phyloP scores from a whole-genome alignment of 768 basidiomycete species.

The Solioccasus polychromus region DNA sequence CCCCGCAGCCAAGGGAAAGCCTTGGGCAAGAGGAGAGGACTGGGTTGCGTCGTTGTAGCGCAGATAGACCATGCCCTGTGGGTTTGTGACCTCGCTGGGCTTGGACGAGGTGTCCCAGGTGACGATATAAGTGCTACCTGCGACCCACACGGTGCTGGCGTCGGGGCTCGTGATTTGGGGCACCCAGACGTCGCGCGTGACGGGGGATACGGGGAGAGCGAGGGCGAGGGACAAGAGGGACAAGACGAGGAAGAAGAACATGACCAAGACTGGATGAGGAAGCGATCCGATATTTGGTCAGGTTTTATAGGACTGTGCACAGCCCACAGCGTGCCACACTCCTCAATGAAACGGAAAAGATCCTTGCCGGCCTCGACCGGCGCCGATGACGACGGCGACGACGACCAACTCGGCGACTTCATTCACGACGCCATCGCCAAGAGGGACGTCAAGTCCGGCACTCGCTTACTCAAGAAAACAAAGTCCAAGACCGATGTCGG shows the following conservation, averaged over 20 bases:
- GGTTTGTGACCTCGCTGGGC: constrained; percentile 49
- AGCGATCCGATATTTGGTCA: background rate
- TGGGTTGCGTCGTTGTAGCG: constrained; percentile 33
- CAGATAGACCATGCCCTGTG: constrained; percentile 40
- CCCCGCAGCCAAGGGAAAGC: constrained; percentile 37
- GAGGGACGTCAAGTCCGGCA: constrained; percentile 72
- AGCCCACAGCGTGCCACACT: too few relatives aligned
- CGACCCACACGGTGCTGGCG: constrained; percentile 38
- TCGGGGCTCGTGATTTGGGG: constrained; percentile 41
- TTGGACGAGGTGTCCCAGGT: constrained; percentile 44
- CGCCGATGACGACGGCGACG: constrained; percentile 23
- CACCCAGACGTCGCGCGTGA: constrained; percentile 47
- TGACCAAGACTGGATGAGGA: constrained; percentile 14
- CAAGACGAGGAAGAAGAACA: constrained; percentile 16
- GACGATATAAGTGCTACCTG: constrained; percentile 39
- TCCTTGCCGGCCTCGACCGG: constrained; percentile 29
- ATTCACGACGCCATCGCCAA: constrained; percentile 69
- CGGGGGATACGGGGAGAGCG: constrained; percentile 27
- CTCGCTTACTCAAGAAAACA: constrained; percentile 70
- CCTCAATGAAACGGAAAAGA: constrained; percentile 35
- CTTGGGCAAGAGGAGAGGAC: constrained; percentile 35
- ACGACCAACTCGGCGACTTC: constrained; percentile 60
- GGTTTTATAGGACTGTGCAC: constrained; percentile 15
- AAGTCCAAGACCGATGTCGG: constrained; percentile 82
- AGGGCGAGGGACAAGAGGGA: constrained; percentile 27